Base-by-base conservation (phyloP, 495 filamentous ascomycete species). In the Penicillium ucsense region DNA sequence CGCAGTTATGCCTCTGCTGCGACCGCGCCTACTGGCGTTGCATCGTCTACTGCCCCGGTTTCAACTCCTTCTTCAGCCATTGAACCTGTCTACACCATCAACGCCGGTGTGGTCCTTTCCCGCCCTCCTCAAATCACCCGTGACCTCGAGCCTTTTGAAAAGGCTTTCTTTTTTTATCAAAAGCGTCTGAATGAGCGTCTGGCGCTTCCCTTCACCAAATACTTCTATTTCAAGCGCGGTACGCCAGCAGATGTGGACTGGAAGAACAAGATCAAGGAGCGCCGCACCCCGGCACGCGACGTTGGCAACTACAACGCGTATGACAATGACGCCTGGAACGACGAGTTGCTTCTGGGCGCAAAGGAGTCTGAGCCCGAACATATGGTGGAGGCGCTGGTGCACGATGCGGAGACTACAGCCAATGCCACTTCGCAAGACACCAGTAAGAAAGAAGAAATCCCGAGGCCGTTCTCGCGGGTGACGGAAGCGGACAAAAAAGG, bases 221-320 rank as follows among this genome's bases (percentile, higher is more conserved):
- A 86, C 63, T 92, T 96, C 68, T 99, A 94, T 77, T 94, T 89
- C 84, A 94, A 94, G 75, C 83, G 82, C 52, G 88, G 84, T 56
- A 94, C 90, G 0, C 82, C 88, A 0, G 71, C 78, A 5, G 88
- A 94, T 54, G 71, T 84, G 28, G 92, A 95, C 66, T 97, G 88
- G 88, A 86, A 91, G 66, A 77, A 85, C 58, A 95, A 95, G 67
- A 74, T 84, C 38, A 75, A 76, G 54, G 81, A 86, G 56, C 81
- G 88, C 35, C 76, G 80, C 55, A 84, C 86, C 35, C 68, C 86
- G 1, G 84, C 87, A 35, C 79, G 85, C 56, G 90, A 95, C 62
- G 82, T 94, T 54, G 90, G 90, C 31, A 75, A 80, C 29, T 99
- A 95, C 70, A 83, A 86, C 52, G 80, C 87, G 43, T 88, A 91